Conservation (phyloP, 2,329 filamentous ascomycete species). For the Penicillium rolfsii region DNA sequence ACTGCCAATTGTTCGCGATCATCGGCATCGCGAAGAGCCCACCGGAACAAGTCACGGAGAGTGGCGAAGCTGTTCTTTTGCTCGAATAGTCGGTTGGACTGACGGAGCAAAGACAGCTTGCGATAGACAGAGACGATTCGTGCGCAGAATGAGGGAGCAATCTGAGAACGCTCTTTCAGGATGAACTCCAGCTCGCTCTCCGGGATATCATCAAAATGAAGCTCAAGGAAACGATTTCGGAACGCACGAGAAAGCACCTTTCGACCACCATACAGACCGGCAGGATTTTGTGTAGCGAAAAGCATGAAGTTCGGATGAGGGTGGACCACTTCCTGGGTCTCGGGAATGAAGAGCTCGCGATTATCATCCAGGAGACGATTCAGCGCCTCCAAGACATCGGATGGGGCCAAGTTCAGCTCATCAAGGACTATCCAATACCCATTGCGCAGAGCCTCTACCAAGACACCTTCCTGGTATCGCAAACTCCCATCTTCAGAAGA, state of each 20-base stretch:
- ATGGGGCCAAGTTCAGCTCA: conserved; percentile 94
- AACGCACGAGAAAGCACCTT: conserved; percentile 94
- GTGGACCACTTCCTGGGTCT: conserved; percentile 90
- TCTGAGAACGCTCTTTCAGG: conserved; percentile 81
- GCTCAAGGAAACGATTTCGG: conserved; percentile 91
- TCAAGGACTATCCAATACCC: conserved; percentile 98
- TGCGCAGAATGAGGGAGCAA: conserved; percentile 87
- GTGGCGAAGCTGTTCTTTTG: conserved; percentile 98
- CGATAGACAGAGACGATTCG: conserved; percentile 93
- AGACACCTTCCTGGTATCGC: conserved; percentile 86
- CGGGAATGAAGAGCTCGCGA: conserved; percentile 89
- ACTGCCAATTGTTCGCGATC: conserved; percentile 84
- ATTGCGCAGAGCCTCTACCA: conserved; percentile 88
- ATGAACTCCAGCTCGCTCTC: conserved; percentile 93
- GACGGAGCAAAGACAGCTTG: conserved; percentile 84
- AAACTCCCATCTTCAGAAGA: conserved; percentile 84
- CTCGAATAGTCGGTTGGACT: conserved; percentile 90
- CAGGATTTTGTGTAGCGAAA: conserved; percentile 96
- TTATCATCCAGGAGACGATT: conserved; percentile 97
- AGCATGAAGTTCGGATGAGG: conserved; percentile 97
- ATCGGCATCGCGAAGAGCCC: conserved; percentile 84
- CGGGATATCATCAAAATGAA: conserved; percentile 98
- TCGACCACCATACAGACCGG: conserved; percentile 90
- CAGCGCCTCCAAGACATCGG: conserved; percentile 92
- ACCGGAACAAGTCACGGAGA: conserved; percentile 90